Percentiles rank a stretch among this genome's conserved stretches.
phyloP scores from a whole-genome alignment of 2,329 filamentous ascomycete species.

The Pseudogymnoascus sp. region DNA sequence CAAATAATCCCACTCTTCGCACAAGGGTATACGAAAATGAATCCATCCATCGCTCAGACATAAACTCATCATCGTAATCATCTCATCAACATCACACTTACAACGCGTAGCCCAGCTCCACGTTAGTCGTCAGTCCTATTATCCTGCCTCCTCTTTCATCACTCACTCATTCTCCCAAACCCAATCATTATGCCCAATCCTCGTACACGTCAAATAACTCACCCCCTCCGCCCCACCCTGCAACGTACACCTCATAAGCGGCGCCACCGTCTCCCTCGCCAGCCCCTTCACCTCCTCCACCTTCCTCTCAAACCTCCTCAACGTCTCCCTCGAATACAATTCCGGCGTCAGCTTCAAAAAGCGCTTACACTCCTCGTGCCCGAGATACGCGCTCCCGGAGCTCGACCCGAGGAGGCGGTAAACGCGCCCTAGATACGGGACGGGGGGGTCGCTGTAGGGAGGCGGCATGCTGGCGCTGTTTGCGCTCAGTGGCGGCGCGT shows the following conservation, averaged over 20 bases:
- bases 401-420: conserved; percentile 68
- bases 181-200: conserved; percentile 51
- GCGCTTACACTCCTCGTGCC: conserved; percentile 79
- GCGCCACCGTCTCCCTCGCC: conserved; percentile 73
- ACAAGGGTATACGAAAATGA: conserved; percentile 4
- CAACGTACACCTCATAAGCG: conserved; percentile 75
- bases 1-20: background rate
- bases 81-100: background rate
- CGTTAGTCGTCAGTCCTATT: background rate
- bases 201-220: conserved; percentile 57
- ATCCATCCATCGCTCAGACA: conserved; percentile 2
- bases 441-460: conserved; percentile 35
- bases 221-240: conserved; percentile 54
- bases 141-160: too few relatives aligned
- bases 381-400: conserved; percentile 55
- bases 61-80: conserved; percentile 7
- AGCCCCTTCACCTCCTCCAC: conserved; percentile 82
- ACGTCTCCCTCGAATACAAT: conserved; percentile 76
- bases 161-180: conserved; percentile 41
- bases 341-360: conserved; percentile 80
- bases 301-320: conserved; percentile 75
- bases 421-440: conserved; percentile 58
- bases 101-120: conserved; percentile 1
- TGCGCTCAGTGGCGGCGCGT: conserved; percentile 20
- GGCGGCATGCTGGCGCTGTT: conserved; percentile 24